phyloP scores from a whole-genome alignment of 2,329 filamentous ascomycete species.

The Canariomyces notabilis region DNA sequence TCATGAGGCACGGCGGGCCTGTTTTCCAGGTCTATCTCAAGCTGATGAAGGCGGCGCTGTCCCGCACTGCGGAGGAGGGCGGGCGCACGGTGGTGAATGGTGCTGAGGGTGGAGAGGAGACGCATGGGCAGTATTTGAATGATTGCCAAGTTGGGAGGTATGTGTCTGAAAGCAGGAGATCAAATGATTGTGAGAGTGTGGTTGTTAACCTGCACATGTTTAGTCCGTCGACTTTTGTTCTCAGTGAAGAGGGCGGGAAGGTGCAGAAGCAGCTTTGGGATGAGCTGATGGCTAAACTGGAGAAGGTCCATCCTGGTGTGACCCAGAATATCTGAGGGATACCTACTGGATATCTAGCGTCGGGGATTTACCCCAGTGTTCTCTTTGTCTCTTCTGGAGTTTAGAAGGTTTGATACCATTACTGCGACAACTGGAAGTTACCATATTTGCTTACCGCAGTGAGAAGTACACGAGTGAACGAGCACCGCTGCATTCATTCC shows the following conservation, averaged over 20 bases:
- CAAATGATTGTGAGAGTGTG: not conserved
- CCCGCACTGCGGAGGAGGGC: constrained; percentile 12
- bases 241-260: constrained; percentile 5
- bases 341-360: no score
- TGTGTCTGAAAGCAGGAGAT: not conserved
- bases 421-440: no score
- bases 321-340: constrained; percentile 7
- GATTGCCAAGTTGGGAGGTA: constrained; percentile 12
- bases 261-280: constrained; percentile 15
- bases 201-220: not conserved
- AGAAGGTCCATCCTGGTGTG: constrained; percentile 12
- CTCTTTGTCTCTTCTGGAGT: no score
- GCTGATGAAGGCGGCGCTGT: not conserved
- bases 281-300: constrained; percentile 14
- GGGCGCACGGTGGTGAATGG: constrained; percentile 11
- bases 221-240: constrained; percentile 10
- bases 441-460: no score
- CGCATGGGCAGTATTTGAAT: constrained; percentile 14
- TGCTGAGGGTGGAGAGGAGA: constrained; percentile 7
- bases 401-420: no score
- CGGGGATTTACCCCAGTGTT: no score
- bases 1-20: constrained; percentile 9
- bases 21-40: constrained; percentile 6
- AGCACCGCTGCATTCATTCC: no score
- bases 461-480: no score